Conservation (phyloP, 495 filamentous ascomycete species). For the Saxispiralis lemnorum region DNA sequence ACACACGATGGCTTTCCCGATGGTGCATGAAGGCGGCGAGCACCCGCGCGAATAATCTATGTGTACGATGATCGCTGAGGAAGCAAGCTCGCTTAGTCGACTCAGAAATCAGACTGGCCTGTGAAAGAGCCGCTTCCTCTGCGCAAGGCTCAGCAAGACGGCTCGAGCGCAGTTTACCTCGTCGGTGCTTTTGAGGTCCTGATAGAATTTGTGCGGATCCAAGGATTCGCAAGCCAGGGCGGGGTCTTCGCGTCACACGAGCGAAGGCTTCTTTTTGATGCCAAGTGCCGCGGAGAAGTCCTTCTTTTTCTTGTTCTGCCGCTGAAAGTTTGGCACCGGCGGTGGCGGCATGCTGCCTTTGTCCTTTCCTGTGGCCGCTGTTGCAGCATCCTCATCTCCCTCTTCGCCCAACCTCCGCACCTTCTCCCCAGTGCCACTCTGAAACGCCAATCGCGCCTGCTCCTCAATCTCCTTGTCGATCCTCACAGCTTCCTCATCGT, state of each 20-base stretch:
- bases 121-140: too few species aligned
- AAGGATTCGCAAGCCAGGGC: too few species aligned
- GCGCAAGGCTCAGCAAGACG: too few species aligned
- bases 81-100: too few species aligned
- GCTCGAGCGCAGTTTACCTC: too few species aligned
- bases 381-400: constrained; percentile 25
- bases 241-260: neutral
- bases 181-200: too few species aligned
- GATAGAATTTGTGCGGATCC: too few species aligned
- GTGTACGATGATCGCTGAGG: too few species aligned
- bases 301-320: constrained; percentile 72
- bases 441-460: constrained; percentile 62
- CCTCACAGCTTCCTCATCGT: constrained; percentile 41
- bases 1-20: too few species aligned
- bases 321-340: constrained; percentile 46
- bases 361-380: constrained; percentile 16
- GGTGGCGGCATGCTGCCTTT: constrained; percentile 28
- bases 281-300: constrained; percentile 51
- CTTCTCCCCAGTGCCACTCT: constrained; percentile 39
- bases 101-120: too few species aligned
- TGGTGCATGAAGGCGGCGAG: too few species aligned
- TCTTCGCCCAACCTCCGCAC: constrained; percentile 30
- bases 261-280: constrained; percentile 61
- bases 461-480: constrained; percentile 77
- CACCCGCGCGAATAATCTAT: too few species aligned